Percentiles rank a stretch among this genome's conserved stretches.
phyloP scores from a whole-genome alignment of 768 basidiomycete genomes.

The Calvatia gigantea region DNA sequence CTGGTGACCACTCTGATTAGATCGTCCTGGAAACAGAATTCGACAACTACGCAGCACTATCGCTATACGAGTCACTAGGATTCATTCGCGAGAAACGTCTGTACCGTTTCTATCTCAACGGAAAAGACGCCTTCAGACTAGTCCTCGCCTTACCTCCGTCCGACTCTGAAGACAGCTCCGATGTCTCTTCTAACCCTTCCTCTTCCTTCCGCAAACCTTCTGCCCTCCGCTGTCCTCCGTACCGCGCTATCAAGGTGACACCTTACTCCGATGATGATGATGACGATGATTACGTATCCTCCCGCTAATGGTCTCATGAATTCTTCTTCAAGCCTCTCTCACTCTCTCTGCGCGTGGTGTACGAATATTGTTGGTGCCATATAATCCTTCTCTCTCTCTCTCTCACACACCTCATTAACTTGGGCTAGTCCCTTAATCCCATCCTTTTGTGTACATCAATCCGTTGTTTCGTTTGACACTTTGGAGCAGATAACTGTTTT shows the following conservation, averaged over 20 bases:
- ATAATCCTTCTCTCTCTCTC: neutral
- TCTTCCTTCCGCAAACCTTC: constrained; percentile 17
- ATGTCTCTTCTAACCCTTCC: constrained; percentile 21
- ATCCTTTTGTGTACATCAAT: too few relatives aligned
- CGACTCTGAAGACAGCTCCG: constrained; percentile 32
- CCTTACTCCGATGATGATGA: constrained; percentile 45
- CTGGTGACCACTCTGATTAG: constrained; percentile 39
- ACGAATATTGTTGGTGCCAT: neutral
- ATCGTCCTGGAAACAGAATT: constrained; percentile 95
- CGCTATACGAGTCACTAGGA: constrained; percentile 87
- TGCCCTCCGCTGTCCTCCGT: constrained; percentile 20
- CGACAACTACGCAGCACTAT: constrained; percentile 86
- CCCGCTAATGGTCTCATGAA: constrained; percentile 23
- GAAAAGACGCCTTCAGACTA: constrained; percentile 91
- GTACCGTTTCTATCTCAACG: constrained; percentile 94
- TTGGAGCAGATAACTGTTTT: neutral
- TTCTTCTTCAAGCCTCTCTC: too few relatives aligned
- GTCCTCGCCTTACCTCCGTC: constrained; percentile 55
- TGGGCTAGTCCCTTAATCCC: too few relatives aligned
- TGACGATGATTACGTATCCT: constrained; percentile 31
- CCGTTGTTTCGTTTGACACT: neutral
- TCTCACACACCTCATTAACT: neutral
- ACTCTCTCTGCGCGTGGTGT: neutral
- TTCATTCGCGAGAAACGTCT: constrained; percentile 96
- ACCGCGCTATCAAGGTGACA: constrained; percentile 43